phyloP scores from a whole-genome alignment of 352 stramenopile species.

The Phytopythium chamaehyphon region DNA sequence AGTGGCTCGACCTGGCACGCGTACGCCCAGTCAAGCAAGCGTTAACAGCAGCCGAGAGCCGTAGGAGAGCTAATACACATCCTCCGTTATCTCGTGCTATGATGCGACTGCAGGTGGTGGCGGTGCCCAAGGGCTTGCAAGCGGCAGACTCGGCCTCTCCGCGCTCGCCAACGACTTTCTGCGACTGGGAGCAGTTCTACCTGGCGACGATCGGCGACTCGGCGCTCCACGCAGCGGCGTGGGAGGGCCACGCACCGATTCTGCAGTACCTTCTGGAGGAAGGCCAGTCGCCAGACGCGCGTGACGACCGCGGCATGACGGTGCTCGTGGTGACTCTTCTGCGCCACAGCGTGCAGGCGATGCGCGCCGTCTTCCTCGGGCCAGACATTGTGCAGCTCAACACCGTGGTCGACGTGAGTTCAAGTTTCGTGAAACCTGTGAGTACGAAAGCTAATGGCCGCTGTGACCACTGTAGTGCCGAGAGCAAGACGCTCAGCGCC shows the following conservation, averaged over 20 bases:
- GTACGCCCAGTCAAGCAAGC: slow-evolving; percentile 2
- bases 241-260: slow-evolving; percentile 21
- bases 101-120: not conserved
- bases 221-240: slow-evolving; percentile 29
- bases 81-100: no score
- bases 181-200: slow-evolving; percentile 32
- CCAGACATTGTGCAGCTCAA: slow-evolving; percentile 22
- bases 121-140: slow-evolving; percentile 1
- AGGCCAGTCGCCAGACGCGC: slow-evolving; percentile 21
- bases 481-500: slow-evolving; percentile 23
- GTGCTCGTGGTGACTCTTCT: slow-evolving; percentile 29
- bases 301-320: slow-evolving; percentile 19
- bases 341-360: slow-evolving; percentile 30
- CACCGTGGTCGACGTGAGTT: slow-evolving; percentile 22
- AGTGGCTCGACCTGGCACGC: slow-evolving; percentile 18
- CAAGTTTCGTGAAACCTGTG: not conserved
- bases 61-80: no score
- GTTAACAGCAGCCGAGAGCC: not conserved
- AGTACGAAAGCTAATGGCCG: not conserved
- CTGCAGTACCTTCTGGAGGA: slow-evolving; percentile 22
- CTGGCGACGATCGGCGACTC: slow-evolving; percentile 27
- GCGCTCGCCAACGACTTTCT: slow-evolving; percentile 18
- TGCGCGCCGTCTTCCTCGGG: slow-evolving; percentile 30
- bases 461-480: slow-evolving; percentile 13
- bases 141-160: not conserved